Conservation (phyloP, 345 rosid species). For the Anastatica hierochuntica region DNA sequence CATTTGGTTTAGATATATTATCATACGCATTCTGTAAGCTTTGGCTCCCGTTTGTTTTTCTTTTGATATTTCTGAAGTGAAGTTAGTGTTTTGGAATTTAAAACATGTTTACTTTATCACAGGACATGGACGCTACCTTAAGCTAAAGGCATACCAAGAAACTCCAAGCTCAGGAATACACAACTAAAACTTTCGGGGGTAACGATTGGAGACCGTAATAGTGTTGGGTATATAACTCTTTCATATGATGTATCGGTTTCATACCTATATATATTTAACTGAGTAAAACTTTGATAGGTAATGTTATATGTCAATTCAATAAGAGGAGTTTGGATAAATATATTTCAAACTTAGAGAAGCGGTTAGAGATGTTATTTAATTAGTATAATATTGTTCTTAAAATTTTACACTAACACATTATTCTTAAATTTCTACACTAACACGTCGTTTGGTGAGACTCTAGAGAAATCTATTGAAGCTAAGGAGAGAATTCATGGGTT, state of each 20-base stretch:
- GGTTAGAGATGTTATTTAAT: conserved; percentile 61
- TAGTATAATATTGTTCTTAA: conserved; percentile 24
- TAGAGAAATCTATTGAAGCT: conserved; percentile 60
- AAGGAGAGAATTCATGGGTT: neutral
- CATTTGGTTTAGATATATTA: no score
- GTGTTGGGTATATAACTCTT: neutral
- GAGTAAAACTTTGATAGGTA: neutral
- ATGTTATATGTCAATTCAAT: neutral
- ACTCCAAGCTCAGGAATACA: neutral
- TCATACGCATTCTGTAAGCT: no score
- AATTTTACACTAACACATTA: neutral
- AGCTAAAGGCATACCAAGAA: conserved; percentile 8
- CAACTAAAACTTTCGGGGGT: neutral
- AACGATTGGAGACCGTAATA: no score
- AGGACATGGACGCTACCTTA: conserved; percentile 40
- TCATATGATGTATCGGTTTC: neutral
- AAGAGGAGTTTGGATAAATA: neutral
- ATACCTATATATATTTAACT: neutral
- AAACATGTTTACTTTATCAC: no score
- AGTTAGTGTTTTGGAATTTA: no score
- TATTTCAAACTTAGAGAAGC: conserved; percentile 17
- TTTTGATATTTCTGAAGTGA: no score
- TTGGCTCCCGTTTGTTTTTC: no score
- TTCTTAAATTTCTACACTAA: conserved; percentile 6
- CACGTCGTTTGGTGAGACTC: neutral